These are phyloP conservation scores for Aurifilum marmelostoma DNA, from an alignment of 2,329 filamentous ascomycete genomes.

Conservation along the genomic window DNA sequence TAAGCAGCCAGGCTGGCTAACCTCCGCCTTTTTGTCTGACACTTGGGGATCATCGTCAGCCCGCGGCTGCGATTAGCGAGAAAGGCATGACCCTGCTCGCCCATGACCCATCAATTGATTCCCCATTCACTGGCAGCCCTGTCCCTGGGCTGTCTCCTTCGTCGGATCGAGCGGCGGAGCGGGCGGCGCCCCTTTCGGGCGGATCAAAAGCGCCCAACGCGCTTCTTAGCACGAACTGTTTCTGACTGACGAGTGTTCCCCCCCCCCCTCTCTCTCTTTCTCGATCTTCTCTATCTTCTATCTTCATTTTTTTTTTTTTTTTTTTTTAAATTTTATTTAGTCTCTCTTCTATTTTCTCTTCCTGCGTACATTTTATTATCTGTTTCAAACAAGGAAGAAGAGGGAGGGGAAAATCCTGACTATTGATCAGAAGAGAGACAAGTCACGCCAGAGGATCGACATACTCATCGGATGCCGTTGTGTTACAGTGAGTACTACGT, in stretches of 20 bases:
- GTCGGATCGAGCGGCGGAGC: slow-evolving; percentile 28
- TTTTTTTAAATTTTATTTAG: not conserved
- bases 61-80: slow-evolving; percentile 27
- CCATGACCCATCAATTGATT: slow-evolving; percentile 8
- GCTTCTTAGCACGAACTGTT: slow-evolving; percentile 37
- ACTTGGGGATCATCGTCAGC: slow-evolving; percentile 17
- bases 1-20: not conserved
- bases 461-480: not conserved
- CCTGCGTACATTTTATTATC: not conserved
- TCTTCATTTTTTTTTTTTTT: not conserved
- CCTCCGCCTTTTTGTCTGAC: not conserved
- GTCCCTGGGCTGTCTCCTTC: slow-evolving; percentile 13
- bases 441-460: not conserved
- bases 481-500: slow-evolving; percentile 31
- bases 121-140: slow-evolving; percentile 9
- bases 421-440: not conserved
- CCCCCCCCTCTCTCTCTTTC: not conserved
- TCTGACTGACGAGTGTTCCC: not conserved
- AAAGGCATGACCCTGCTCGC: slow-evolving; percentile 18
- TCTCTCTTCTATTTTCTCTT: too few relatives aligned
- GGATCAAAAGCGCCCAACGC: slow-evolving; percentile 33
- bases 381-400: too few relatives aligned
- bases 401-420: not conserved
- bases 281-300: too few relatives aligned
- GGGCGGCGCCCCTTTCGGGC: slow-evolving; percentile 18